A percentile compares a stretch with the other conserved stretches of the same genome.
Evolutionary conservation across 2,329 filamentous ascomycete species (phyloP).

Genomic region (Exophiala phaeomuriformis): DNA sequence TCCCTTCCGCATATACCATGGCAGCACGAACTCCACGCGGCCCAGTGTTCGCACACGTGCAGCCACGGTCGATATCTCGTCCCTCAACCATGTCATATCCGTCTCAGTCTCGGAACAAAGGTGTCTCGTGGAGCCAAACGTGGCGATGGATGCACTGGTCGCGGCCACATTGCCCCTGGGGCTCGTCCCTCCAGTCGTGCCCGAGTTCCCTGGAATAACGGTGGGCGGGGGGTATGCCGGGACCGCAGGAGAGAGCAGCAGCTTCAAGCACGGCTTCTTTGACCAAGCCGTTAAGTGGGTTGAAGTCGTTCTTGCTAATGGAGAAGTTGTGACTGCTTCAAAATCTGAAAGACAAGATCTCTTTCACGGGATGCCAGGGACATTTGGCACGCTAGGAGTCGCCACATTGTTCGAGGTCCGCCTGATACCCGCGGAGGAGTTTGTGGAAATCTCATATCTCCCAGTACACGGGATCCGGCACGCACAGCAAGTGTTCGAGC

Average conservation of each 20-base stretch:
- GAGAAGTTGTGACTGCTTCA: conserved; percentile 50
- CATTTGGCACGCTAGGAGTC: conserved; percentile 61
- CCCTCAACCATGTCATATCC: conserved; percentile 54
- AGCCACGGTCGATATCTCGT: conserved; percentile 60
- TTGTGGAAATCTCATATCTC: conserved; percentile 45
- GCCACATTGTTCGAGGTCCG: conserved; percentile 51
- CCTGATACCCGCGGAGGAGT: conserved; percentile 41
- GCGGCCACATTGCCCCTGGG: conserved; percentile 49
- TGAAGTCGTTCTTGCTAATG: conserved; percentile 59
- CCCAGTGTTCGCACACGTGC: conserved; percentile 38
- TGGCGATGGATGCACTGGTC: conserved; percentile 59
- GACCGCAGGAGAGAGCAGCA: conserved; percentile 61
- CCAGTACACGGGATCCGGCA: conserved; percentile 38
- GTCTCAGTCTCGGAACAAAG: conserved; percentile 50
- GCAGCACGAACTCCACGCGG: conserved; percentile 49
- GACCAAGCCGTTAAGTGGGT: conserved; percentile 55
- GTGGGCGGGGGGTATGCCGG: conserved; percentile 62
- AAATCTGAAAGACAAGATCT: conserved; percentile 51
- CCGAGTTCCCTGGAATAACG: conserved; percentile 68
- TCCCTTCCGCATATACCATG: conserved; percentile 52
- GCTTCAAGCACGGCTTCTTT: conserved; percentile 62
- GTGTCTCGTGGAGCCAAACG: conserved; percentile 63
- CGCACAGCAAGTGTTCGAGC: conserved; percentile 33
- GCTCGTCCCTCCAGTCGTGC: conserved; percentile 59
- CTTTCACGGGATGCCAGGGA: conserved; percentile 58